phyloP scores from a whole-genome alignment of 1,139 yeast genomes.

The Saccharomyces pastorianus region DNA sequence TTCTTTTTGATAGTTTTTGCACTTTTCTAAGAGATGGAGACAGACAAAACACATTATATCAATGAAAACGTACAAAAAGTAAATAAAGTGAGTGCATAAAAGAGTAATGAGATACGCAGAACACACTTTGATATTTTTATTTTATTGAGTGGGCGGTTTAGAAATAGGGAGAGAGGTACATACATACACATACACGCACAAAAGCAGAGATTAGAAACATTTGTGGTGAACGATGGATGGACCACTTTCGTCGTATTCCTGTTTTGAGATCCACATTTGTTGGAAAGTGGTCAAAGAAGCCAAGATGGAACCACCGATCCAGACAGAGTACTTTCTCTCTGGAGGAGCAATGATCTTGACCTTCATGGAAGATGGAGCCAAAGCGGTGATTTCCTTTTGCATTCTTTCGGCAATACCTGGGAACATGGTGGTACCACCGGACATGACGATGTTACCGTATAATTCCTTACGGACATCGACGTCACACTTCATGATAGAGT shows the following conservation, averaged over 20 bases:
- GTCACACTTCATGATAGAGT: constrained; percentile 98
- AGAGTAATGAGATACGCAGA: too few relatives aligned
- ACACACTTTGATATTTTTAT: background rate
- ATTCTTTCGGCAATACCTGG: constrained; percentile 99
- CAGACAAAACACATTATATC: background rate
- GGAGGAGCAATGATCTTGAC: constrained; percentile 99
- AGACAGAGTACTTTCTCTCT: constrained; percentile 98
- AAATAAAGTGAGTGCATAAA: background rate
- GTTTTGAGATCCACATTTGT: constrained; percentile 99
- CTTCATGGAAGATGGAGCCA: constrained; percentile 99
- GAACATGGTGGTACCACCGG: constrained; percentile 99
- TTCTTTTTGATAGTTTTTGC: background rate
- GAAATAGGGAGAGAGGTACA: constrained; percentile 2
- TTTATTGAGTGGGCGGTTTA: background rate
- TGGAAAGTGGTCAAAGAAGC: constrained; percentile 98
- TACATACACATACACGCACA: background rate
- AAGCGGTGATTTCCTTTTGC: constrained; percentile 99
- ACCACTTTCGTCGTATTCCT: constrained; percentile 99
- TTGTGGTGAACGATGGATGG: constrained; percentile 99
- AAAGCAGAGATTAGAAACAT: constrained; percentile 67
- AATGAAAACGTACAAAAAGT: background rate
- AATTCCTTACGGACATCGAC: constrained; percentile 98
- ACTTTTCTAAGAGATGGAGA: background rate
- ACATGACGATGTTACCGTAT: constrained; percentile 98
- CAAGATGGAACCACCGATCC: constrained; percentile 99